Evolutionary conservation across 805 yeast genomes (phyloP).

Genomic region (Saccharomycopsis sp.): DNA sequence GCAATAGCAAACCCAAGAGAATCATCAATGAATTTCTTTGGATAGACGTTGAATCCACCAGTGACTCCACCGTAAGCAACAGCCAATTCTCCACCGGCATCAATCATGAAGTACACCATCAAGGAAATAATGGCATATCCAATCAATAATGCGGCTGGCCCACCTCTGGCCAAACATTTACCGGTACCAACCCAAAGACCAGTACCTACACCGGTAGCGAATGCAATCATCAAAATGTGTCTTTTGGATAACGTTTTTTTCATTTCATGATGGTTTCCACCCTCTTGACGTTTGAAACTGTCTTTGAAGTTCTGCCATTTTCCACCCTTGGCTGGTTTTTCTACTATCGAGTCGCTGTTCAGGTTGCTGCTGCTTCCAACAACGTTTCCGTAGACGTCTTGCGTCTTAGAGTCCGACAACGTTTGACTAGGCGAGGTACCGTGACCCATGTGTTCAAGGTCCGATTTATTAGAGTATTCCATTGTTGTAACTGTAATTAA

Average conservation of each 20-base stretch:
- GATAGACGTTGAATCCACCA: conserved; percentile 36
- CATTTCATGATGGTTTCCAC: conserved; percentile 20
- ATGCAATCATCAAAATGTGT: conserved; percentile 68
- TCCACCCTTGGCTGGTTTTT: conserved; percentile 10
- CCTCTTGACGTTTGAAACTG: conserved; percentile 16
- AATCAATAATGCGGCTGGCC: conserved; percentile 44
- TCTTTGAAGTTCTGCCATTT: conserved; percentile 19
- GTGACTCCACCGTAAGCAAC: conserved; percentile 34
- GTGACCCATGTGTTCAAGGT: background rate
- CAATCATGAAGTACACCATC: conserved; percentile 52
- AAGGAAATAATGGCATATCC: conserved; percentile 53
- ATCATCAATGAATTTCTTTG: conserved; percentile 38
- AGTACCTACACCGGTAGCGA: conserved; percentile 83
- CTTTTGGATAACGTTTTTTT: conserved; percentile 32
- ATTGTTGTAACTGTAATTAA: background rate
- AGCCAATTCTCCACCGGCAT: conserved; percentile 55
- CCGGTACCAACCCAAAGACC: conserved; percentile 58
- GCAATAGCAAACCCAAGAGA: conserved; percentile 60
- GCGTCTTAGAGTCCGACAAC: background rate
- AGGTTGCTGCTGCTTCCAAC: background rate
- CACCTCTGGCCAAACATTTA: conserved; percentile 37
- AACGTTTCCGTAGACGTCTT: background rate
- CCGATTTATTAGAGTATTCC: background rate
- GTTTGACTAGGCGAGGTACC: background rate
- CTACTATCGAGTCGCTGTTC: background rate